phyloP scores from a whole-genome alignment of 2,329 filamentous ascomycete species.

The Metarhizium album region DNA sequence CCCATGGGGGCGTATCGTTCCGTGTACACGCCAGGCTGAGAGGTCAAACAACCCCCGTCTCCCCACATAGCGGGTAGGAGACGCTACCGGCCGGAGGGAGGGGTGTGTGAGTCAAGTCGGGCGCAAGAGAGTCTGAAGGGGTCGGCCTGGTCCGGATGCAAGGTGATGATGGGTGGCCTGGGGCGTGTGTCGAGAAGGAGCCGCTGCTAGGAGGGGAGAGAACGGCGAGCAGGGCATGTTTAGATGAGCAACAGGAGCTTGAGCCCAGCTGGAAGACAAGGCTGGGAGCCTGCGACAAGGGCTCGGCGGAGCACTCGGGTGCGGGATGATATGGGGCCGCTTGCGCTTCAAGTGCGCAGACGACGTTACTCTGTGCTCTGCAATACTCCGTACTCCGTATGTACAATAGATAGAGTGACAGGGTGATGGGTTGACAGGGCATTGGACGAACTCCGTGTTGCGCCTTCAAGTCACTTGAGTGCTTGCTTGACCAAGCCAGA shows the following conservation, averaged over 20 bases:
- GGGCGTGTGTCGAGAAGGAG: neutral
- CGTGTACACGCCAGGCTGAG: neutral
- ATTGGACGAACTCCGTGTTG: too few species aligned
- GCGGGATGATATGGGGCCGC: neutral
- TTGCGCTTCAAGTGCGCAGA: neutral
- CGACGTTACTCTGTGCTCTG: too few species aligned
- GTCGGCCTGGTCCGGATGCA: neutral
- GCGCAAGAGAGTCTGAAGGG: neutral
- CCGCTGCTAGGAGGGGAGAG: neutral
- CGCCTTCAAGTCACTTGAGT: too few species aligned
- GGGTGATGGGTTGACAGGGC: too few species aligned
- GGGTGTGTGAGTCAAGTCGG: conserved; percentile 3
- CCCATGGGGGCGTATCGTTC: neutral
- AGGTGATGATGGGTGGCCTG: neutral
- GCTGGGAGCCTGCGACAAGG: neutral
- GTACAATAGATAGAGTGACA: too few species aligned
- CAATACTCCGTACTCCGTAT: too few species aligned
- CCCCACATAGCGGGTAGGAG: conserved; percentile 7
- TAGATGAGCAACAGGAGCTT: neutral
- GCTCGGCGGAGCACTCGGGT: neutral
- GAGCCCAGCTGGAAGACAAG: neutral
- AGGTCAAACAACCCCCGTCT: conserved; percentile 5
- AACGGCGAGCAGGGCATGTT: neutral
- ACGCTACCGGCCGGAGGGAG: conserved; percentile 1
- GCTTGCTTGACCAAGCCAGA: too few species aligned